Base-by-base conservation (phyloP, 768 basidiomycete genomes). In the Vararia minispora region DNA sequence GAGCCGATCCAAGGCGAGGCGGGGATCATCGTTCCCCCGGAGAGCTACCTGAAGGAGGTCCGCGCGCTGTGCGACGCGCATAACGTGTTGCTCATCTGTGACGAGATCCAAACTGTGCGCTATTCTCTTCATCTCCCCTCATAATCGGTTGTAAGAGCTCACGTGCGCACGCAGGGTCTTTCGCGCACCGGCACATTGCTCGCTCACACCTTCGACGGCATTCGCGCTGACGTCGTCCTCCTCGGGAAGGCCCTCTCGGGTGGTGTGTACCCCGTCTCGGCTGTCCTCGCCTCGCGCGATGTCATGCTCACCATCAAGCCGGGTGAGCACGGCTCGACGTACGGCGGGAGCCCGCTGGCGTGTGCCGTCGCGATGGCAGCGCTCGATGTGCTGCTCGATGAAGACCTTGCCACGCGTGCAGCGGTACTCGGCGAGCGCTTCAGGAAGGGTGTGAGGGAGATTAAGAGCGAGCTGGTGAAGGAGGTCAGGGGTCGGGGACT, bases 1-100 rank as follows among this genome's bases (percentile, higher is more conserved):
- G 95, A 99, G 61, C 95, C 95, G 5, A 98, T 99, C 45, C 95
- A 99, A 57, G 94, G 94, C n/a, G 94, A 97, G 62, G 94, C 94
- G 13, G 92, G 90, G 9, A 94, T 99, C 48, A 78, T 97, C 42
- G 86, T 98, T 9, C 95, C 95, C 0, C 79, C 82, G 1, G 68
- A 71, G 6, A 91, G 91, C 5, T 99, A 99, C 61, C 71, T 99
- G 27, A 56, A 72, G 22, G 63, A 76, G 47, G 80, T 80, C 20
- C 78, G 79, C 36, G 78, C 71, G 37, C 68, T 97, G 20, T 99
- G 95, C 72, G 84, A 83, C 64, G 75, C 85, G 59, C 76, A 92
- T 61, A 89, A 94, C 34, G 89, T 90, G 0, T 68, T 99, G n/a
- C 66, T 99, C 25, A 98, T 99, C 53, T 92, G 89, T 49, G 95